These are phyloP conservation scores for Madurella fahalii DNA, from an alignment of 2,329 filamentous ascomycete genomes.

Conservation along the genomic window DNA sequence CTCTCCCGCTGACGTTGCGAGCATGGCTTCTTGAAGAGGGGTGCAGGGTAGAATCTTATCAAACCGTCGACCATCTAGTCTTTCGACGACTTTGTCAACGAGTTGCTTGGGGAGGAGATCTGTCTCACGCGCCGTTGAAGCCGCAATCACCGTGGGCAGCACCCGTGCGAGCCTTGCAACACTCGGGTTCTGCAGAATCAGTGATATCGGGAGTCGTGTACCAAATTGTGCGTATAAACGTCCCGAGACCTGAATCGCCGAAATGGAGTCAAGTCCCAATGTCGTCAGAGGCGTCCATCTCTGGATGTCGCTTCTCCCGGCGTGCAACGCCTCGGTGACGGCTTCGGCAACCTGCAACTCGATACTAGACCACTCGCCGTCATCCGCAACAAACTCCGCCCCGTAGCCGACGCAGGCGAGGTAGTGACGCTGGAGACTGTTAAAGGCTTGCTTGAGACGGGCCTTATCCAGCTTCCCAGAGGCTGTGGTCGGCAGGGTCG, in stretches of 20 bases:
- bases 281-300: conserved; percentile 69
- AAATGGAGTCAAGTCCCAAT: conserved; percentile 81
- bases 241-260: conserved; percentile 67
- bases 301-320: conserved; percentile 45
- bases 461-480: conserved; percentile 71
- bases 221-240: conserved; percentile 45
- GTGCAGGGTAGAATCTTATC: conserved; percentile 72
- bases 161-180: conserved; percentile 55
- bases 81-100: conserved; percentile 28
- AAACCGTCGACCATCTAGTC: conserved; percentile 32
- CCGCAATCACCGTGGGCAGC: conserved; percentile 11
- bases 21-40: conserved; percentile 83
- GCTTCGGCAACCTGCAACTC: conserved; percentile 55
- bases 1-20: conserved; percentile 51
- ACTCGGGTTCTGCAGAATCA: conserved; percentile 64
- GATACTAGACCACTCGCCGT: conserved; percentile 45
- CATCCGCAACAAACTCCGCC: conserved; percentile 27
- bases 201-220: conserved; percentile 58
- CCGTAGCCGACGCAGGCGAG: conserved; percentile 36
- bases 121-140: neutral
- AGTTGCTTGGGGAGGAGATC: conserved; percentile 27
- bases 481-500: conserved; percentile 63
- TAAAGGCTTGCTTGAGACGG: conserved; percentile 47
- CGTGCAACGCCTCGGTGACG: conserved; percentile 48
- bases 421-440: conserved; percentile 39